Evolutionary conservation across 257 asterid genomes (phyloP), one percentile per base, ranked within the genome.

Genomic region (Plectranthus barbatus): DNA sequence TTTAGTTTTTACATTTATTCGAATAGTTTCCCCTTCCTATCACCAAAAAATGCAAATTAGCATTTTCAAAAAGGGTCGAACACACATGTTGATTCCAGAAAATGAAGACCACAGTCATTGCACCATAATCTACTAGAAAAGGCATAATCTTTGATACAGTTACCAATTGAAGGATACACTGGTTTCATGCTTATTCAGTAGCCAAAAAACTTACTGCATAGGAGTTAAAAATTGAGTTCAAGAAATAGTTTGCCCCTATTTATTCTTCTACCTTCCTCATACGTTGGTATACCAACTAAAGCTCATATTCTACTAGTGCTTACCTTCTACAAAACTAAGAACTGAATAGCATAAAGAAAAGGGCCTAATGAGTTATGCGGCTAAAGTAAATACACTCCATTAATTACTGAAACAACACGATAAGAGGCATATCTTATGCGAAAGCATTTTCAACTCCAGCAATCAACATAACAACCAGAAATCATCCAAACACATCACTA

Each of bases 21-120:
- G 80, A 67, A 92, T 89, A 1, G 99, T 92, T 80, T 92, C 99
- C 40, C 99, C 99, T 89, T 89, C 97, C 99, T 89, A 65, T 49
- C 62, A 66, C 67, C 56, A 50, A 31, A 48, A 18, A 48, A 29
- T n/a, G 19, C 17, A 19, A 52, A 59, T 41, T 47, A 55, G 68
- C 41, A 47, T 20, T 56, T 56, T 51, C 9, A 56, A 33, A 56
- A 19, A 7, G 40, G 29, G 31, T 18, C 23, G 18, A 12, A 29
- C 46, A 24, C 36, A 26, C 29, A 6, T 1, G 19, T 7, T n/a
- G 13, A 14, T 67, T 31, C 6, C 34, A 31, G 42, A 53, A 47
- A 45, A 62, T 19, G 69, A 36, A 45, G 58, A 37, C 3, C 18
- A 41, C 42, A 34, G 34, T 50, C n/a, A 36, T 1, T 24, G 29